These are phyloP conservation scores for Backusella mclennaniae DNA, from an alignment of 192 early-diverging fungal genomes.

Conservation along the genomic window DNA sequence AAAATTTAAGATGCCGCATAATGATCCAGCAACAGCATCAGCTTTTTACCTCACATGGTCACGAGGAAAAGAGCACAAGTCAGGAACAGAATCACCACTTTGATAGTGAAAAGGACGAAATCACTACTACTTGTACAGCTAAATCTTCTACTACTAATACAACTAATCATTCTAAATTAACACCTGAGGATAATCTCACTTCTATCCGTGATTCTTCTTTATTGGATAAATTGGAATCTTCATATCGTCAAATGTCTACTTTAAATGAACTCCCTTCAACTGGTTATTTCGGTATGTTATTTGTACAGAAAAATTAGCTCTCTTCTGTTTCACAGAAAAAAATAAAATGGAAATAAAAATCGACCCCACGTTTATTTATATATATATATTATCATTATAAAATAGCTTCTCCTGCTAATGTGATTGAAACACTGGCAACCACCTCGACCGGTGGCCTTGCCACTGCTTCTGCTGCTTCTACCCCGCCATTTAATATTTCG, in stretches of 20 bases:
- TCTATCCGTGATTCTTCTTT: constrained; percentile 22
- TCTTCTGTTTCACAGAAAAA: background rate
- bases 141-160: background rate
- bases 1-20: constrained; percentile 34
- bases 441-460: background rate
- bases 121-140: background rate
- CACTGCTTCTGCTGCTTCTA: constrained; percentile 7
- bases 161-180: constrained; percentile 6
- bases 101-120: background rate
- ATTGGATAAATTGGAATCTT: constrained; percentile 27
- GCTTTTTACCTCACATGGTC: constrained; percentile 9
- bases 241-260: constrained; percentile 15
- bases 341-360: background rate
- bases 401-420: background rate
- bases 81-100: background rate
- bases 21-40: constrained; percentile 29
- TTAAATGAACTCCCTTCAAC: constrained; percentile 7
- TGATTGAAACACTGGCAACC: background rate
- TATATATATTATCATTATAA: background rate
- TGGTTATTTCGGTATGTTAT: constrained; percentile 22
- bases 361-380: background rate
- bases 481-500: constrained; percentile 26
- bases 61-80: constrained; percentile 10
- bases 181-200: constrained; percentile 28
- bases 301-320: background rate